Base-by-base conservation (phyloP, 257 asterid genomes). In the Nicotiana knightiana region DNA sequence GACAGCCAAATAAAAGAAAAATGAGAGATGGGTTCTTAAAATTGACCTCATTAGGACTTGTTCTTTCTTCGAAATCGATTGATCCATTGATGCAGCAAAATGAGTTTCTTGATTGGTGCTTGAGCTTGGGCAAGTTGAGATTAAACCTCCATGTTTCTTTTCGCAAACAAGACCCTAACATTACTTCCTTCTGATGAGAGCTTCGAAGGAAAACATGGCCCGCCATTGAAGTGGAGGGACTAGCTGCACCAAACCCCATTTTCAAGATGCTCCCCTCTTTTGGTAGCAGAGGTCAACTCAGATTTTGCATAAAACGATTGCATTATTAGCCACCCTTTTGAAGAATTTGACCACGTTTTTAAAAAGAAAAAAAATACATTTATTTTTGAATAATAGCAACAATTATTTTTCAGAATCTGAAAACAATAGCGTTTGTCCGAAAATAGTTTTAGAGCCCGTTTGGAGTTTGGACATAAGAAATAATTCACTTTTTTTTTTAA, bases 11-110 rank as follows among this genome's bases (percentile, higher is more conserved):
- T 7, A 17, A 35, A 17, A 32, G 10, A 53, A 51, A 18, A 16
- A 39, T 32, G 24, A 11, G 57, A 70, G 11, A 70, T 70, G 0
- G 1, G 35, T 4, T 37, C 57, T n/a, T n/a, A 0, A 68, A 4
- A 3, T 6, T 71, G 51, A 82, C 85, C 85, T 83, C 82, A 64
- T 54, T 65, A 11, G 85, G 79, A 46, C 85, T 83, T 18, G 66
- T 51, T 83, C 85, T 83, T 64, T 83, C 85, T 54, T 64, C 62
- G 6, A 77, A 83, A 28, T 33, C 70, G 3, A 83, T 32, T 6
- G 59, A 76, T 21, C 64, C 85, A 48, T 26, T 58, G 35, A 65
- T 76, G 82, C 70, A 63, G 70, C 67, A 77, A 66, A 18, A 26
- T 73, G 61, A 63, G n/a, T 17, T 79, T 79, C 78, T 65, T 30